Conservation (phyloP, 805 yeast species). For the Suhomyces xylopsoci region DNA sequence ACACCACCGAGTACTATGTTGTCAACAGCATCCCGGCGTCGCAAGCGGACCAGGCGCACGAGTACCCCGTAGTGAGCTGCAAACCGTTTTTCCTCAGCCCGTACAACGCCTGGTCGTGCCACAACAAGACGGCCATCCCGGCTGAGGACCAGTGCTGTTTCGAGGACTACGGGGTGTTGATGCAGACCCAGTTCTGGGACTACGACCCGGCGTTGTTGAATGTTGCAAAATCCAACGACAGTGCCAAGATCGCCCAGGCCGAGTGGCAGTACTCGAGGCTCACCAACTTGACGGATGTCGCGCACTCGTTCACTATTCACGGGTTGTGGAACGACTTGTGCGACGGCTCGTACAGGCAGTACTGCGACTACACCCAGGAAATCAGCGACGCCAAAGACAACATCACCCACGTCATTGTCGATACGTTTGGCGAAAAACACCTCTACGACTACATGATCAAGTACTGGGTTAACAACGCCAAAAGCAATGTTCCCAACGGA, state of each 20-base stretch:
- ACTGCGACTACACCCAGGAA: slow-evolving; percentile 32
- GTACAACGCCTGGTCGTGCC: slow-evolving; percentile 14
- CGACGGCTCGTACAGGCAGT: slow-evolving; percentile 37
- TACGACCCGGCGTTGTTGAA: slow-evolving; percentile 20
- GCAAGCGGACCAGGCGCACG: slow-evolving; percentile 8
- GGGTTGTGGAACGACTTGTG: slow-evolving; percentile 46
- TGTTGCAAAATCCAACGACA: slow-evolving; percentile 14
- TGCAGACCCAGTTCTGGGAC: slow-evolving; percentile 45
- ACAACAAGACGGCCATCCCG: slow-evolving; percentile 22
- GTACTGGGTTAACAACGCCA: slow-evolving; percentile 23
- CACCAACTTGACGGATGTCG: slow-evolving; percentile 8
- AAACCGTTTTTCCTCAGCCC: slow-evolving; percentile 12
- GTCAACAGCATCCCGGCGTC: slow-evolving; percentile 9
- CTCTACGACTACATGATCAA: slow-evolving; percentile 27
- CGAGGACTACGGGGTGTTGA: slow-evolving; percentile 37
- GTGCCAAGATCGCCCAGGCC: slow-evolving; percentile 4
- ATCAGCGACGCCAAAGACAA: slow-evolving; percentile 25
- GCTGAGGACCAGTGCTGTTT: slow-evolving; percentile 49
- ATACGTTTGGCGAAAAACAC: slow-evolving; percentile 23
- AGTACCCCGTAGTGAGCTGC: slow-evolving; percentile 15
- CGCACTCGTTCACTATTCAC: slow-evolving; percentile 40
- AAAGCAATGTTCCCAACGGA: slow-evolving; percentile 20
- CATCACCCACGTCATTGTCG: slow-evolving; percentile 23
- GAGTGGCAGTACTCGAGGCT: slow-evolving; percentile 1
- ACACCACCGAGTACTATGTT: slow-evolving; percentile 8